Evolutionary conservation across 2,329 filamentous ascomycete genomes (phyloP).

Genomic region (Colletotrichum nymphaeae): DNA sequence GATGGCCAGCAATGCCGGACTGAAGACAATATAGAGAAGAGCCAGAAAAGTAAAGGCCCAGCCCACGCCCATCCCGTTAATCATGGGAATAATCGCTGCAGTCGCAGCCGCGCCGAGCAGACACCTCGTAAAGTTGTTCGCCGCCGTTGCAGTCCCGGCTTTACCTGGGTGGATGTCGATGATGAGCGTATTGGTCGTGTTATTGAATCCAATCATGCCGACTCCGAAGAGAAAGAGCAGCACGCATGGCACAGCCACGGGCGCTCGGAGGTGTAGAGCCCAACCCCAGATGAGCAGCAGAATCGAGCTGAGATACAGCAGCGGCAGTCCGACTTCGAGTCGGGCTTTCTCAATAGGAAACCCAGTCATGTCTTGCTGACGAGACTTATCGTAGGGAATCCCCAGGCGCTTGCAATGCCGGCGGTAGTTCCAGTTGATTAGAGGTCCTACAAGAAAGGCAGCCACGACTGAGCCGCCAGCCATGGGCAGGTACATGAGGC

Average conservation of each 20-base stretch:
- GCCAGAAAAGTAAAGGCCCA: slow-evolving; percentile 64
- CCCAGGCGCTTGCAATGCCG: slow-evolving; percentile 67
- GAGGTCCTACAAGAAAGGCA: slow-evolving; percentile 59
- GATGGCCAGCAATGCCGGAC: slow-evolving; percentile 53
- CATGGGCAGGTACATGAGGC: slow-evolving; percentile 64
- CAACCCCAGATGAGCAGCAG: slow-evolving; percentile 64
- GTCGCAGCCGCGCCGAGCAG: slow-evolving; percentile 64
- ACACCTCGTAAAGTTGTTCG: slow-evolving; percentile 67
- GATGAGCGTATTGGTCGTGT: slow-evolving; percentile 62
- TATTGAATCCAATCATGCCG: slow-evolving; percentile 65
- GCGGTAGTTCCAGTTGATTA: slow-evolving; percentile 76
- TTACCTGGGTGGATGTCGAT: slow-evolving; percentile 66
- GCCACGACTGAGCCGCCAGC: slow-evolving; percentile 61
- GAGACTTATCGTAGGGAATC: slow-evolving; percentile 63
- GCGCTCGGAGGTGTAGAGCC: slow-evolving; percentile 55
- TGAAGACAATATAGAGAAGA: slow-evolving; percentile 51
- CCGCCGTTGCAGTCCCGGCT: slow-evolving; percentile 65
- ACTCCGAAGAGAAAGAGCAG: slow-evolving; percentile 59
- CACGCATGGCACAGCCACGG: slow-evolving; percentile 59
- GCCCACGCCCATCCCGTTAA: slow-evolving; percentile 60
- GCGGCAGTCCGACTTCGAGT: slow-evolving; percentile 60
- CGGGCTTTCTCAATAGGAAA: slow-evolving; percentile 66
- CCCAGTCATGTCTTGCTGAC: slow-evolving; percentile 58
- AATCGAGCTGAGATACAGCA: slow-evolving; percentile 61
- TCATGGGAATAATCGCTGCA: slow-evolving; percentile 64